phyloP scores from a whole-genome alignment of 441 rosid species.

The Brassica hybrid region DNA sequence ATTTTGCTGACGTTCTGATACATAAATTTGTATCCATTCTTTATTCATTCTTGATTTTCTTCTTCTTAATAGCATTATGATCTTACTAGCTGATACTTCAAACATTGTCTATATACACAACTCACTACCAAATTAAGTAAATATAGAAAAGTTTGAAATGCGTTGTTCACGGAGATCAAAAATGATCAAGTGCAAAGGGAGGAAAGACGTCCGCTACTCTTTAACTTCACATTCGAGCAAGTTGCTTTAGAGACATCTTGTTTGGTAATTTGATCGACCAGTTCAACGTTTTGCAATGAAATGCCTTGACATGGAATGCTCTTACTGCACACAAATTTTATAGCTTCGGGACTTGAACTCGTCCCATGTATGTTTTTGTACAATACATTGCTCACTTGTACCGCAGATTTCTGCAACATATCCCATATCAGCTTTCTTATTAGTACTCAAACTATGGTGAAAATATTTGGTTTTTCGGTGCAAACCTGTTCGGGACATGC shows the following conservation, averaged over 20 bases:
- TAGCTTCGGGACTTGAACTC: conserved; percentile 63
- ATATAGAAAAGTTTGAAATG: conserved; percentile 1
- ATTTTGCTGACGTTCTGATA: neutral
- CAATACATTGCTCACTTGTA: conserved; percentile 67
- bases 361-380: conserved; percentile 76
- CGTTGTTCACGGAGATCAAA: neutral
- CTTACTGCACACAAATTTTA: conserved; percentile 65
- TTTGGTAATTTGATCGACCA: conserved; percentile 33
- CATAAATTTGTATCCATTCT: neutral
- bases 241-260: conserved; percentile 49
- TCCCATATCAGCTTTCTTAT: neutral
- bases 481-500: conserved; percentile 67
- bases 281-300: conserved; percentile 37
- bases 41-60: neutral
- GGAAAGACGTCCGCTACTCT: conserved; percentile 43
- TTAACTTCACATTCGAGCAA: conserved; percentile 53
- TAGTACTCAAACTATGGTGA: neutral
- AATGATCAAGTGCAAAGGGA: conserved; percentile 51
- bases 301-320: conserved; percentile 55
- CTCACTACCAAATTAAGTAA: neutral
- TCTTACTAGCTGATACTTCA: no score
- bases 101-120: conserved; percentile 3
- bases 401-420: conserved; percentile 63
- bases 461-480: neutral
- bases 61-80: no score